Evolutionary conservation across 2,329 filamentous ascomycete species (phyloP).

Genomic region (Lecanosticta acicola): DNA sequence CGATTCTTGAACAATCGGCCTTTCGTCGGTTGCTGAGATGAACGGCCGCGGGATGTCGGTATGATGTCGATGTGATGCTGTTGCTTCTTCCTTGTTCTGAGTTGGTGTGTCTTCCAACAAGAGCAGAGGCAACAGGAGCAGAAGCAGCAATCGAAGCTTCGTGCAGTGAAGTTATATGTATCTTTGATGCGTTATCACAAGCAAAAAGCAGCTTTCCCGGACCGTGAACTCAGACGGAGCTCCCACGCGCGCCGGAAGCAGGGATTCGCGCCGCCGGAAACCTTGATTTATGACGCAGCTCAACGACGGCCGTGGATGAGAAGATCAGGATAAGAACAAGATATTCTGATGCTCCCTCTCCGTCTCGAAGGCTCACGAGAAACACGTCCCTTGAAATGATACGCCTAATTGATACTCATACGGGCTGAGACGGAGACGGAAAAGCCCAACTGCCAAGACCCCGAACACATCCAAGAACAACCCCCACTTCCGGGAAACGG

Average conservation of each 20-base stretch:
- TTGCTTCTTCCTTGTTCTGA: background rate
- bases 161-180: no score
- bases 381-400: no score
- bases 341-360: no score
- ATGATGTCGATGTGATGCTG: background rate
- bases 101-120: no score
- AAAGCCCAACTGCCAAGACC: background rate
- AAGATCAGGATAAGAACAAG: no score
- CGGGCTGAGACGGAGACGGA: background rate
- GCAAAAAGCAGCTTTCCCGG: background rate
- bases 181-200: background rate
- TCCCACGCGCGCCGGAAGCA: background rate
- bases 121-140: no score
- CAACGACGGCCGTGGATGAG: background rate
- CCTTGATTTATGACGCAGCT: background rate
- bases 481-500: no score
- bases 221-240: background rate
- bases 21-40: background rate
- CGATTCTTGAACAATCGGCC: background rate
- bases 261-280: background rate
- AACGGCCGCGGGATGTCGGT: background rate
- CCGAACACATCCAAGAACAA: background rate
- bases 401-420: no score
- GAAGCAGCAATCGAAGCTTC: background rate
- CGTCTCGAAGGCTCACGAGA: no score